These are phyloP conservation scores for Fragaria nilgerrensis DNA, from an alignment of 306 rosid genomes.

Conservation along the genomic window DNA sequence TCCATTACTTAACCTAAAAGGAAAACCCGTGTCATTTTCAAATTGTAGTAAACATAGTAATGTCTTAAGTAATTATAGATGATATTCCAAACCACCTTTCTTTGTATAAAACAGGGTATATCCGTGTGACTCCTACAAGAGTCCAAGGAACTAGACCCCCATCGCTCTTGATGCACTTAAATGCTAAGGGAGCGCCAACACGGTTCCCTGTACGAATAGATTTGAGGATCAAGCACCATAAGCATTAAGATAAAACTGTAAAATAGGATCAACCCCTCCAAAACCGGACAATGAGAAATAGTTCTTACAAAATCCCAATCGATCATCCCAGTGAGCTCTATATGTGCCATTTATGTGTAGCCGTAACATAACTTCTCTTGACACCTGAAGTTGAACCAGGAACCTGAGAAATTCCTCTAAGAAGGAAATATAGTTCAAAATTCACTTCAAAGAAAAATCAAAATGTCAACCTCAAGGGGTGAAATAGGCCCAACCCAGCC, in stretches of 20 bases:
- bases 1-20: conserved; percentile 64
- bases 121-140: conserved; percentile 70
- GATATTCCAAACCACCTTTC: conserved; percentile 56
- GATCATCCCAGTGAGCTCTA: conserved; percentile 87
- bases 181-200: conserved; percentile 77
- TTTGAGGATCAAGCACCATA: conserved; percentile 24
- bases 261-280: conserved; percentile 11
- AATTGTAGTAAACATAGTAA: background rate
- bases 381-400: conserved; percentile 54
- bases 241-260: conserved; percentile 22
- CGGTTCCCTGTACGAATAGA: conserved; percentile 49
- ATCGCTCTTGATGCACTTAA: conserved; percentile 68
- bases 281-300: conserved; percentile 22
- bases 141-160: conserved; percentile 86
- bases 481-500: conserved; percentile 82
- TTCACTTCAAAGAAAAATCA: conserved; percentile 1
- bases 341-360: conserved; percentile 90
- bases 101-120: conserved; percentile 81
- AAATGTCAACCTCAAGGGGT: conserved; percentile 69
- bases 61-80: background rate
- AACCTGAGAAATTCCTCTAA: conserved; percentile 28
- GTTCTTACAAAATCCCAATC: conserved; percentile 79
- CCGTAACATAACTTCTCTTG: conserved; percentile 51
- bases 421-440: conserved; percentile 2
- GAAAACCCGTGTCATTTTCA: conserved; percentile 22